phyloP scores from a whole-genome alignment of 257 asterid genomes.

The Solanum chiquidenum region DNA sequence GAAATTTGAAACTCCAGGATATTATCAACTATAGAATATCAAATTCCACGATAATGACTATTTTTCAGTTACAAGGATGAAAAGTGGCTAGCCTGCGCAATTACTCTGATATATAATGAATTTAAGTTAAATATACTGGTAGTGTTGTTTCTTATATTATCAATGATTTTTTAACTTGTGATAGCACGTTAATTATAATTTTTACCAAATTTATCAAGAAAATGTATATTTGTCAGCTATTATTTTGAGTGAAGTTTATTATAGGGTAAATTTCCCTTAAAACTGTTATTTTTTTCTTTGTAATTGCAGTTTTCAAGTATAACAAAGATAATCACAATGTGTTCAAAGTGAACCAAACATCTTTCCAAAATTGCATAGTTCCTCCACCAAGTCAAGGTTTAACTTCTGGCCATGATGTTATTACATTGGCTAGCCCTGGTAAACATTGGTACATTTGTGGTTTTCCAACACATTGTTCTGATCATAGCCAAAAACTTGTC shows the following conservation, averaged over 20 bases:
- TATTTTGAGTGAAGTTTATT: background rate
- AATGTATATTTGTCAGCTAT: background rate
- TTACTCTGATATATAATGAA: background rate
- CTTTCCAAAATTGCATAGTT: background rate
- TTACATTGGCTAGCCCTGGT: background rate
- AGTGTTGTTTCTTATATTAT: background rate
- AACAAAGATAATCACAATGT: background rate
- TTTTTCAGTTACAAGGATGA: background rate
- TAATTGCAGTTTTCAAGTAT: slow-evolving; percentile 10
- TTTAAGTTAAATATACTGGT: background rate
- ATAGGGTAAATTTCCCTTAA: background rate
- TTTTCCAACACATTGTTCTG: background rate
- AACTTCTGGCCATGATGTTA: slow-evolving; percentile 2
- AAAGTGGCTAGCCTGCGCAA: background rate
- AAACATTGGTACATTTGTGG: slow-evolving; percentile 18
- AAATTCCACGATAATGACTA: background rate
- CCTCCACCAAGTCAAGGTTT: background rate
- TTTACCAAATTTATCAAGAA: background rate
- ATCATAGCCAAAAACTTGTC: slow-evolving; percentile 1
- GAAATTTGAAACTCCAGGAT: background rate
- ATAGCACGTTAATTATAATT: background rate
- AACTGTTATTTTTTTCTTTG: background rate
- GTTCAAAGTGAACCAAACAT: slow-evolving; percentile 7
- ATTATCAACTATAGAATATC: background rate
- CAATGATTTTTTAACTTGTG: background rate